Evolutionary conservation across 2,329 filamentous ascomycete species (phyloP), one percentile per base, ranked within the genome.

Genomic region (Cladosporium sp.): DNA sequence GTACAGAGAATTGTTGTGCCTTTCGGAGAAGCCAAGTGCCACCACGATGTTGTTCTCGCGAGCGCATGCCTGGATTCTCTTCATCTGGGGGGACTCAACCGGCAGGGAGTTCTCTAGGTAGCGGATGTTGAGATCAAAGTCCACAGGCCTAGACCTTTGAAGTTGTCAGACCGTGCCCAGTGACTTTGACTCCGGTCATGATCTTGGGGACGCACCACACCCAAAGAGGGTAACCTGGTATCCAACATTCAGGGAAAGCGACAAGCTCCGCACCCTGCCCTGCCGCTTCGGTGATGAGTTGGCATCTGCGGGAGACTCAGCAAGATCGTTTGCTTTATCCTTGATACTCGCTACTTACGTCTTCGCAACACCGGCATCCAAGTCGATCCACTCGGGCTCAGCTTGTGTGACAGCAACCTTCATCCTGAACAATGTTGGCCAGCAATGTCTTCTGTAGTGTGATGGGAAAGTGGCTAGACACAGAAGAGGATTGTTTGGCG

Each of bases 301-400:
- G 28, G 12, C 28, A 32, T 32, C 28, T 32, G 12, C 8, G 4
- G 12, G 28, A 10, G 28, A 4, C 28, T 32, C 28, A 32, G 28
- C 12, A 2, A 5, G 2, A 9, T 32, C 8, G 28, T 32, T 10
- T 2, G 28, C 28, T 32, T 4, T 9, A 32, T 32, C 4, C 4
- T 32, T 9, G 28, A 9, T 7, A 32, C 28, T 32, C 8, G 28
- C 12, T 10, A 10, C 28, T 32, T 32, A 32, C 28, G 28, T 84
- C 66, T 87, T 87, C 1, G 75, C 66, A 1, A 86, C 78, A 1
- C 77, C 75, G 0, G 68, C 78, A 7, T 77, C 71, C 2, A 87
- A 75, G 63, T 87, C 80, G 7, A 87, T 74, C 83, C 83, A 87
- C 1, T 74, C 77, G 0, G 83, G 82, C 67, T 86, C 84, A 5